phyloP scores from a whole-genome alignment of 2,329 filamentous ascomycete genomes.

The Botryosphaeria dothidea region DNA sequence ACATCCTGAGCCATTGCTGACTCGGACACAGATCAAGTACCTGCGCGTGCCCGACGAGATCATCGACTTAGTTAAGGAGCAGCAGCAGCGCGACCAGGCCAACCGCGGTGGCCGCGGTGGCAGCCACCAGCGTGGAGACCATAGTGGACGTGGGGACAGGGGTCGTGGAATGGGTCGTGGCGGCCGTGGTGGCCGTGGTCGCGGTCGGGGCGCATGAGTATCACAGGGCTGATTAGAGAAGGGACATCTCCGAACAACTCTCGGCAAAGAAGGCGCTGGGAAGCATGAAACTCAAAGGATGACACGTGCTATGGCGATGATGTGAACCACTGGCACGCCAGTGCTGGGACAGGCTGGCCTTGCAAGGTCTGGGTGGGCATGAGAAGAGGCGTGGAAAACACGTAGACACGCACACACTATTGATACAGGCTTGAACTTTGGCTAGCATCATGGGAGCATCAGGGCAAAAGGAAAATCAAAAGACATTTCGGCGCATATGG shows the following conservation, averaged over 20 bases:
- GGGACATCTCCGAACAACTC: not conserved
- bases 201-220: slow-evolving; percentile 44
- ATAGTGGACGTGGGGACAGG: slow-evolving; percentile 55
- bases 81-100: slow-evolving; percentile 71
- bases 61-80: slow-evolving; percentile 89
- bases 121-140: slow-evolving; percentile 55
- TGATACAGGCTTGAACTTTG: not conserved
- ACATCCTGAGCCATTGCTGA: not conserved
- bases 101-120: slow-evolving; percentile 65
- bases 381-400: not conserved
- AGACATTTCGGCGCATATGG: not conserved
- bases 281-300: not conserved
- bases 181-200: slow-evolving; percentile 55
- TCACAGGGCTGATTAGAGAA: too few relatives aligned
- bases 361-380: not conserved
- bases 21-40: slow-evolving; percentile 81
- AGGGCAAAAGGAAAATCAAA: not conserved
- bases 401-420: not conserved
- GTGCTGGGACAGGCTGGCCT: not conserved
- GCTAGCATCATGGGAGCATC: not conserved
- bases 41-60: slow-evolving; percentile 95
- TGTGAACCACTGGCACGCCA: not conserved
- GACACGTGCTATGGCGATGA: not conserved
- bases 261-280: not conserved
- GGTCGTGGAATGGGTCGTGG: slow-evolving; percentile 46